Conservation (phyloP, 768 basidiomycete genomes). For the Tylopilus plumbeoviolaceoides region DNA sequence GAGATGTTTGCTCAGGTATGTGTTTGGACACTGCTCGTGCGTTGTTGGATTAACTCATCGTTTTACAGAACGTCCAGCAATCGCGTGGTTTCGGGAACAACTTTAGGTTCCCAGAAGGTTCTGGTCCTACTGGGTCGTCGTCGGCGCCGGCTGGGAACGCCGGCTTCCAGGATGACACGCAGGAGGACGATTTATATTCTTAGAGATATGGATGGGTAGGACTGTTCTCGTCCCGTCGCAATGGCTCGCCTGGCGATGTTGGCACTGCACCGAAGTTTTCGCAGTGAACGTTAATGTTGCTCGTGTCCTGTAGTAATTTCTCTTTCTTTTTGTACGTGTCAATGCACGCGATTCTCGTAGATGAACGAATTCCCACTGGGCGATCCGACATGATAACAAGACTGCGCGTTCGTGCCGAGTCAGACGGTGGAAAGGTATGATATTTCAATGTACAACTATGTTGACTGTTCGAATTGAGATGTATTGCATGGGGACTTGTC, state of each 20-base stretch:
- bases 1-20: conserved; percentile 94
- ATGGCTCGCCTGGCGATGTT: neutral
- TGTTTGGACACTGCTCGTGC: conserved; percentile 1
- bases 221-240: neutral
- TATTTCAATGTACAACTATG: neutral
- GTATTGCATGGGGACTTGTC: neutral
- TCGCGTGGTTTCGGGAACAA: conserved; percentile 89
- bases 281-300: neutral
- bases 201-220: conserved; percentile 27
- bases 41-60: neutral
- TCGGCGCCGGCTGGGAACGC: conserved; percentile 57
- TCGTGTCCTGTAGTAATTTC: conserved; percentile 4
- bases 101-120: conserved; percentile 97
- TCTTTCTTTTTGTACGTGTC: neutral
- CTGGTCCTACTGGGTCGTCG: conserved; percentile 32
- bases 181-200: conserved; percentile 91
- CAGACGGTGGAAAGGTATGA: too few relatives aligned
- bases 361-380: neutral
- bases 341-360: neutral
- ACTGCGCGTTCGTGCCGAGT: too few relatives aligned
- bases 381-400: too few relatives aligned
- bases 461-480: neutral
- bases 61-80: conserved; percentile 74
- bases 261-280: neutral
- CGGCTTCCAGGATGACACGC: conserved; percentile 79